Evolutionary conservation across 768 basidiomycete species (phyloP).

Genomic region (Tulasnella sp.): DNA sequence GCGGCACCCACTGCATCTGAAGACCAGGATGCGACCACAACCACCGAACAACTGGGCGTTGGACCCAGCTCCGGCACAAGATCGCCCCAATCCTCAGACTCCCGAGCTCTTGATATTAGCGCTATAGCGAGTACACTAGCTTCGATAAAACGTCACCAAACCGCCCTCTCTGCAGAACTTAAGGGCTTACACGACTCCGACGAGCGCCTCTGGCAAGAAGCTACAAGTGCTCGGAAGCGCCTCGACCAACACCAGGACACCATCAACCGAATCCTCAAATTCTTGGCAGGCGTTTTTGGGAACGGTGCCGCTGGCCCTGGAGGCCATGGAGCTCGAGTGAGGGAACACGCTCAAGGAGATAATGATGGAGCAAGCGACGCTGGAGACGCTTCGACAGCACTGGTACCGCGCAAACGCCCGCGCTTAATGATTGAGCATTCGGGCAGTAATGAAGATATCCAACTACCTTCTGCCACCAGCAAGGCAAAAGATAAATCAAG

Average conservation of each 20-base stretch:
- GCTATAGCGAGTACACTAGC: constrained; percentile 74
- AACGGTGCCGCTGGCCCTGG: constrained; percentile 23
- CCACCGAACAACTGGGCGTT: background rate
- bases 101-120: constrained; percentile 14
- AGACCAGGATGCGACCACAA: background rate
- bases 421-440: constrained; percentile 63
- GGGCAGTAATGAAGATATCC: constrained; percentile 25
- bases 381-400: constrained; percentile 40
- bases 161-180: constrained; percentile 81
- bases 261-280: constrained; percentile 89
- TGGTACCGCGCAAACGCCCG: constrained; percentile 44
- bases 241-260: constrained; percentile 94
- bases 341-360: constrained; percentile 4
- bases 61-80: background rate
- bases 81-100: background rate
- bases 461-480: background rate
- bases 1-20: constrained; percentile 24
- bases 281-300: constrained; percentile 83
- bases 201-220: constrained; percentile 88
- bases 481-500: constrained; percentile 29
- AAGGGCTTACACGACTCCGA: constrained; percentile 83
- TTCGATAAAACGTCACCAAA: constrained; percentile 86
- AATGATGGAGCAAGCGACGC: background rate
- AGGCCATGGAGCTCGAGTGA: background rate
- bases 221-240: constrained; percentile 62